Percentiles rank a stretch among this genome's conserved stretches.
Conservation (phyloP, 164 flowering plant genomes). For the Magnolia changhungtana region DNA sequence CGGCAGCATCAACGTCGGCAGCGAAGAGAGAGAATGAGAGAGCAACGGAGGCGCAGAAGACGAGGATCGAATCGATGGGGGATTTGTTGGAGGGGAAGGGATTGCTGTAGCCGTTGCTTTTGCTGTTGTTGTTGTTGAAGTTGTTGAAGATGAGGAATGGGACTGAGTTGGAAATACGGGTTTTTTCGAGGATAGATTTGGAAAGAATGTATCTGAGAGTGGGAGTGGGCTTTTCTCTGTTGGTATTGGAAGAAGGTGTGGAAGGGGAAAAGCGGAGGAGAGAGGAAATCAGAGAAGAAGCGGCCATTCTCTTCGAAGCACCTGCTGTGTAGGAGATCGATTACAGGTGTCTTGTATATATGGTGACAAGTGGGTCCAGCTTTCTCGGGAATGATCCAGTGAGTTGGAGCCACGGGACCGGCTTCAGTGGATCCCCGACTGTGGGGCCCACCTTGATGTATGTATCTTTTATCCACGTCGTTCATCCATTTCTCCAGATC, state of each 20-base stretch:
- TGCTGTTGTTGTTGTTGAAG: background rate
- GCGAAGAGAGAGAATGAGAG: conserved; percentile 53
- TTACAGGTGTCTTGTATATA: too few relatives aligned
- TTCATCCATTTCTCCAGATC: too few relatives aligned
- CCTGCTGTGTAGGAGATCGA: too few relatives aligned
- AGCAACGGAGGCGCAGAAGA: conserved; percentile 61
- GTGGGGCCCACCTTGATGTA: too few relatives aligned
- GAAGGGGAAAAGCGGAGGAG: conserved; percentile 20
- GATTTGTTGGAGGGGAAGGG: background rate
- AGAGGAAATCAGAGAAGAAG: background rate
- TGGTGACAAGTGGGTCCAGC: too few relatives aligned
- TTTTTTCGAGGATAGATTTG: conserved; percentile 10
- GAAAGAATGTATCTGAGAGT: conserved; percentile 12
- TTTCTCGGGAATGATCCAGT: too few relatives aligned
- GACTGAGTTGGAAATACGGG: background rate
- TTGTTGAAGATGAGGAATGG: conserved; percentile 11
- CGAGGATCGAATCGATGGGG: conserved; percentile 40
- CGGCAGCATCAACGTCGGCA: conserved; percentile 58
- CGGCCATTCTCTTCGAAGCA: background rate
- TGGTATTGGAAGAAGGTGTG: conserved; percentile 17
- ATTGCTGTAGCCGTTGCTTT: background rate
- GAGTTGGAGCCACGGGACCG: too few relatives aligned
- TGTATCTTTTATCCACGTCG: too few relatives aligned
- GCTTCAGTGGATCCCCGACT: too few relatives aligned
- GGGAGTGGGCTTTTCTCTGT: conserved; percentile 11